Base-by-base conservation (phyloP, 352 stramenopile species). In the Globisporangium abappressorium region DNA sequence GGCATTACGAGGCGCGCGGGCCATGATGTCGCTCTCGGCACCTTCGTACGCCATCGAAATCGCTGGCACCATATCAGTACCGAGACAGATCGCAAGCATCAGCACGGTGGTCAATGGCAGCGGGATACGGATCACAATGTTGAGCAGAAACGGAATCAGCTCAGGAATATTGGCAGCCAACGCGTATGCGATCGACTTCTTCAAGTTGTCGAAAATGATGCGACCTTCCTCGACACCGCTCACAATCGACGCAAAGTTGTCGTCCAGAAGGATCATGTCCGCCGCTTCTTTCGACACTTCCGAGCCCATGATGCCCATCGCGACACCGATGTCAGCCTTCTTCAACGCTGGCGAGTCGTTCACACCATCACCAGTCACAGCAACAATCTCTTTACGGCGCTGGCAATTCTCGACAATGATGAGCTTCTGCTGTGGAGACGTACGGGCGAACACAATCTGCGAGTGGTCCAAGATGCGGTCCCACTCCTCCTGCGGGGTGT, bases 161-260 rank as follows among this genome's bases (percentile, higher is more conserved):
- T 98, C 93, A 0, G 92, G 87, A 43, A 98, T 95, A 75, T 98
- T 98, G 62, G 89, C 88, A 20, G 93, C 86, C 0, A 99, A 81
- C 8, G 93, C 94, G 74, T 98, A 98, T 34, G 79, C 84, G 68
- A 98, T 96, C 28, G 82, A 96, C 68, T 98, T 98, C 73, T 99
- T 98, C 38, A 98, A 75, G 76, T 98, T 99, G 75, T 95, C 89
- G 70, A 98, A 98, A 64, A 98, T 97, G 51, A 97, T 82, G 33
- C 97, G 89, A 9, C 97, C 97, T 81, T 99, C 91, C 64, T 97
- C 86, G 7, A 99, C 93, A 66, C 94, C 97, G 38, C 73, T 81
- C 57, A 99, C 93, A 69, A 99, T 99, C 11, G 94, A 98, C 6
- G 93, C 92, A 78, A 99, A 99, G 83, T 99, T 98, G 79, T 99